Conservation (phyloP, 768 basidiomycete species). For the button mushroom (Agaricus bisporus) region DNA sequence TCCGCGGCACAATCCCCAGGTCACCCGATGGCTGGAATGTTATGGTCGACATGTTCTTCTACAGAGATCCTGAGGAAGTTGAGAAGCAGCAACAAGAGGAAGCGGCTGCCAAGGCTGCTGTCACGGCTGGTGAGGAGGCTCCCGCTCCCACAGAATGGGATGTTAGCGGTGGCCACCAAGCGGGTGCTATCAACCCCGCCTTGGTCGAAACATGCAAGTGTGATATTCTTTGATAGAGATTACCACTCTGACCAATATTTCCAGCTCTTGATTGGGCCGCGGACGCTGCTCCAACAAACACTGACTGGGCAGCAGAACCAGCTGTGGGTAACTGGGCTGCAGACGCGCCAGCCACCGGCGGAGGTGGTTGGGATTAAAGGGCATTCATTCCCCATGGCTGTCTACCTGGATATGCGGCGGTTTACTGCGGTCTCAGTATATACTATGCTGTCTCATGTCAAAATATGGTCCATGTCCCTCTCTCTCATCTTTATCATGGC, state of each 20-base stretch:
- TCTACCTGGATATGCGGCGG: conserved; percentile 12
- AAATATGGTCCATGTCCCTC: conserved; percentile 20
- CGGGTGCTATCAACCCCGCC: conserved; percentile 72
- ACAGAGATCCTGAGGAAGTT: conserved; percentile 98
- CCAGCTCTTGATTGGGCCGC: conserved; percentile 82
- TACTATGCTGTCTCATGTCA: conserved; percentile 16
- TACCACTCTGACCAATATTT: conserved; percentile 5
- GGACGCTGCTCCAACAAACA: conserved; percentile 42
- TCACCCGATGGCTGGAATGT: conserved; percentile 93
- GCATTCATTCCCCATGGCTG: neutral
- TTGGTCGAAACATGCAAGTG: conserved; percentile 58
- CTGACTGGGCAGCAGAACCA: conserved; percentile 90
- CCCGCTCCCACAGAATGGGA: conserved; percentile 64
- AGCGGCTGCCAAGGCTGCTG: conserved; percentile 76
- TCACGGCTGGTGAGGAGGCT: conserved; percentile 43
- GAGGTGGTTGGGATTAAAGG: conserved; percentile 33
- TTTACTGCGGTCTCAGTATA: conserved; percentile 13
- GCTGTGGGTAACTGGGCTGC: conserved; percentile 37
- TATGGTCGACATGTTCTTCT: conserved; percentile 99
- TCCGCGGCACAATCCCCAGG: conserved; percentile 90
- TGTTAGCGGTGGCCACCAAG: conserved; percentile 57
- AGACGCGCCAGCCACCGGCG: conserved; percentile 24
- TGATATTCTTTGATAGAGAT: conserved; percentile 12
- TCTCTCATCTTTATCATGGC: conserved; percentile 1
- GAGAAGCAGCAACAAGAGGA: conserved; percentile 97